Base-by-base conservation (phyloP, 805 yeast genomes). In the Saturnispora kantuleensis region DNA sequence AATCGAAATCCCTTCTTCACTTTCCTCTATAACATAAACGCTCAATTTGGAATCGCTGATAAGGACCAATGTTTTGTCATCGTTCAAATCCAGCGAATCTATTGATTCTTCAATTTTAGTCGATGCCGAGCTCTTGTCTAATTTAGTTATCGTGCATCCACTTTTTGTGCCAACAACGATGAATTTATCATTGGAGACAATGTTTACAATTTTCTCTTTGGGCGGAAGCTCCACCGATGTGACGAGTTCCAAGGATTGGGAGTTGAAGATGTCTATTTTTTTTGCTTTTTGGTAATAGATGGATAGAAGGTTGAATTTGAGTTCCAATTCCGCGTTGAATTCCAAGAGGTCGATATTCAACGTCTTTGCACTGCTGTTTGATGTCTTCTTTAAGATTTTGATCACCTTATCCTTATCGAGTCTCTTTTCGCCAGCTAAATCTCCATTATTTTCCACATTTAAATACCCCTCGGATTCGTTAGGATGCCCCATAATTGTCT, bases 221-320 rank as follows among this genome's bases (percentile, higher is more conserved):
- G 44, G 34, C 10, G 45, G 50, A 18, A 46, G 37, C 4, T 43
- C 26, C 29, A 46, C 26, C 28, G 41, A 31, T 10, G 21, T 34
- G 18, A 47, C 29, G 21, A 16, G 36, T n/a, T 11, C 41, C 29
- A 9, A 38, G 17, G 10, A 43, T 32, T 11, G 38, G 17, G 10
- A 44, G 46, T 53, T 21, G 31, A 58, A 57, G 11, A 56, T 46
- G 39, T 53, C 49, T 17, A 59, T 38, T 3, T 43, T 21, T 26
- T 50, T 54, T 8, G 47, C 17, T 17, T 56, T 58, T 11, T 50
- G 46, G 28, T 52, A 48, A 36, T 52, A 53, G n/a, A 54, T 46
- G 11, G 52, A 39, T 2, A 60, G 33, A 7, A 35, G 41, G 5
- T 45, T 50, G 12, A 29, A 18, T 29, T 44, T 49, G 2, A 50